Conservation (phyloP, 2,329 filamentous ascomycete genomes). For the Colletotrichum abscissum region DNA sequence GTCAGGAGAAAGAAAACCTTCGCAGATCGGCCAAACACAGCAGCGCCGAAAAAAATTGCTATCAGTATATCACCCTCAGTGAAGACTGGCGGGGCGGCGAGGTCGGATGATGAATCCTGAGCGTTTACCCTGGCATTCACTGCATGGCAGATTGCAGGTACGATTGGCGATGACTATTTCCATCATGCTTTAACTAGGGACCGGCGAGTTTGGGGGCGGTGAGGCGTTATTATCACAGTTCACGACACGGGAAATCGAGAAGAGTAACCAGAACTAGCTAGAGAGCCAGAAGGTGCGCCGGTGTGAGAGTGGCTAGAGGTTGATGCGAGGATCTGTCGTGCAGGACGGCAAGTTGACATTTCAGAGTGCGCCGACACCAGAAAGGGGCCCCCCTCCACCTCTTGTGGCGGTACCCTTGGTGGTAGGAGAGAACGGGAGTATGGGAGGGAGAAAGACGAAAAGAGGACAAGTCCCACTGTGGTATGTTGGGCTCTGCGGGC, state of each 20-base stretch:
- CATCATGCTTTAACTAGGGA: conserved; percentile 30
- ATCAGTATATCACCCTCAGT: conserved; percentile 65
- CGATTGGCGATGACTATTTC: conserved; percentile 29
- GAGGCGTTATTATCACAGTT: conserved; percentile 33
- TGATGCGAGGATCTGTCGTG: background rate
- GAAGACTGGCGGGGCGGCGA: conserved; percentile 51
- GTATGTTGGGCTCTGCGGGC: conserved; percentile 15
- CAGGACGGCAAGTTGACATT: conserved; percentile 22
- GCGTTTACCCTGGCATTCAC: conserved; percentile 15
- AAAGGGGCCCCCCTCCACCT: background rate
- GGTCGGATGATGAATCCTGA: conserved; percentile 54
- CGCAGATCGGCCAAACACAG: conserved; percentile 51
- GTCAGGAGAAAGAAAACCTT: conserved; percentile 59
- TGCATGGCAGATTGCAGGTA: conserved; percentile 8
- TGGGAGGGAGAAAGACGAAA: background rate
- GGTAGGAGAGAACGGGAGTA: background rate
- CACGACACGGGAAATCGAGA: conserved; percentile 31
- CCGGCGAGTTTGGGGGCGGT: conserved; percentile 16
- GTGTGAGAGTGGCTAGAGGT: background rate
- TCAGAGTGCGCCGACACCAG: background rate
- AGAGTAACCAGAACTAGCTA: conserved; percentile 25
- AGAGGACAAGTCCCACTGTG: conserved; percentile 3
- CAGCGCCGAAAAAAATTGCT: conserved; percentile 64
- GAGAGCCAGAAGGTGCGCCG: background rate
- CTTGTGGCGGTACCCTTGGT: background rate